Evolutionary conservation across 208 protist genomes (phyloP).

Genomic region (Phytomonas sp.): DNA sequence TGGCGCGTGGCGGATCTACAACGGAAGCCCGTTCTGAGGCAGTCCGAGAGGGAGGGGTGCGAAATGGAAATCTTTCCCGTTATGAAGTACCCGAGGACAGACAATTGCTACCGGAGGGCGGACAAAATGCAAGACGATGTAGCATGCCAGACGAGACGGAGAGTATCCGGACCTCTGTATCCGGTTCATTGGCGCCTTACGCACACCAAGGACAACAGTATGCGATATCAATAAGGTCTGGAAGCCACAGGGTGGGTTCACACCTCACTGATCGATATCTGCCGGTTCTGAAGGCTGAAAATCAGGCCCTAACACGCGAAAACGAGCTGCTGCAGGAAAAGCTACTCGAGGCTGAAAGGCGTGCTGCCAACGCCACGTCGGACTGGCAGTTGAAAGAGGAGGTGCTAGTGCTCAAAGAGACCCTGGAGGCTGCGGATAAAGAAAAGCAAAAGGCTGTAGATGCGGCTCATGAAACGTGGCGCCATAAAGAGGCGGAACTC

Average conservation of each 20-base stretch:
- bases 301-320: slow-evolving; percentile 29
- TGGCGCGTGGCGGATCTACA: background rate
- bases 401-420: slow-evolving; percentile 33
- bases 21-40: background rate
- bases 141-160: background rate
- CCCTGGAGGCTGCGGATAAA: slow-evolving; percentile 16
- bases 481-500: slow-evolving; percentile 49
- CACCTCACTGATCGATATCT: background rate
- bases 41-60: background rate
- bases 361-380: slow-evolving; percentile 13
- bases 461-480: slow-evolving; percentile 25
- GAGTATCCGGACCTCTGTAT: background rate
- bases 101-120: background rate
- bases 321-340: slow-evolving; percentile 37
- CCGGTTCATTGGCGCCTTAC: background rate
- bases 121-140: background rate
- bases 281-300: slow-evolving; percentile 18
- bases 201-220: background rate
- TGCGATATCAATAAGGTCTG: background rate
- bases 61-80: background rate
- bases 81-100: background rate
- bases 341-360: slow-evolving; percentile 27
- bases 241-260: background rate
- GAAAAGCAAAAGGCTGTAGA: slow-evolving; percentile 13
- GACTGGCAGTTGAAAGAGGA: slow-evolving; percentile 46